These are phyloP conservation scores for Cladophialophora carrionii DNA, from an alignment of 2,329 filamentous ascomycete genomes.

Conservation along the genomic window DNA sequence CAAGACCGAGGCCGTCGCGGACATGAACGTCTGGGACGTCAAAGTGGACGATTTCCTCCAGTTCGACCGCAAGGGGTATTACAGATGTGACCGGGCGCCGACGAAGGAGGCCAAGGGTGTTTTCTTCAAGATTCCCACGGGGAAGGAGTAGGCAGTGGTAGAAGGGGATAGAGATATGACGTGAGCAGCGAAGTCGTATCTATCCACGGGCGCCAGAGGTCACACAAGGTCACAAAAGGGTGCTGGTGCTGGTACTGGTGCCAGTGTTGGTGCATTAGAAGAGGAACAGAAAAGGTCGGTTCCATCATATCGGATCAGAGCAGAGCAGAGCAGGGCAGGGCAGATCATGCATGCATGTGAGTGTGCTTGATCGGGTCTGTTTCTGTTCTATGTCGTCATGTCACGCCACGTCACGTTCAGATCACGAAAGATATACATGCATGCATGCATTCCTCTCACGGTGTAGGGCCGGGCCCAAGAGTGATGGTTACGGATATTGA, in stretches of 20 bases:
- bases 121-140: constrained; percentile 40
- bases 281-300: no score
- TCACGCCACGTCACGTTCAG: no score
- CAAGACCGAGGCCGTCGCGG: constrained; percentile 71
- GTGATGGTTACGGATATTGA: no score
- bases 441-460: no score
- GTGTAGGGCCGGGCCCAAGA: no score
- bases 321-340: no score
- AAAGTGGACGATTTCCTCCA: constrained; percentile 86
- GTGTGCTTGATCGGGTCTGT: no score
- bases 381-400: no score
- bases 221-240: neutral
- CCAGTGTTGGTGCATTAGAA: no score
- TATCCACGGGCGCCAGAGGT: neutral
- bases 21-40: constrained; percentile 72
- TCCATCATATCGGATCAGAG: no score
- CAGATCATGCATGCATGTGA: no score
- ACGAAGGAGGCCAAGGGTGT: constrained; percentile 31
- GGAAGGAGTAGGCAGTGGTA: constrained; percentile 34
- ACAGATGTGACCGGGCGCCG: constrained; percentile 67
- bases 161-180: neutral
- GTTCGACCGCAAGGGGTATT: constrained; percentile 85
- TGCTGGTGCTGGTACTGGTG: neutral
- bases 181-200: neutral
- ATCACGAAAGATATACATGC: no score